A percentile compares a stretch with the other conserved stretches of the same genome.
phyloP scores from a whole-genome alignment of 306 rosid genomes.

The Carpinus fangiana region DNA sequence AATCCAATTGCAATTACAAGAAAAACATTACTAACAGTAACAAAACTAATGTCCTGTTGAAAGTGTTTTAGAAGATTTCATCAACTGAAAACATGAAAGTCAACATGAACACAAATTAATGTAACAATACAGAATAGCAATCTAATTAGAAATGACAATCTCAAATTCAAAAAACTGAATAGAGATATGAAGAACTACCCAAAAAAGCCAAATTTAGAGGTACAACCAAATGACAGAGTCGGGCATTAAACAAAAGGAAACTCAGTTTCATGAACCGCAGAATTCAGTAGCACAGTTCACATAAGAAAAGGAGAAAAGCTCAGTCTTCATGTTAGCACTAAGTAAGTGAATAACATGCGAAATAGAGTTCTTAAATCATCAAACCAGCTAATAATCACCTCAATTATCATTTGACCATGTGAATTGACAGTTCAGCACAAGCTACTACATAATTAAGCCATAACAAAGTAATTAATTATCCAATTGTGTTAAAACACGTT shows the following conservation, averaged over 20 bases:
- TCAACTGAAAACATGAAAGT: background rate
- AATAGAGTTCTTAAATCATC: background rate
- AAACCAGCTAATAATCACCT: constrained; percentile 10
- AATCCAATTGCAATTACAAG: background rate
- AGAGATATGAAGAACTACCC: background rate
- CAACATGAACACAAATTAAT: background rate
- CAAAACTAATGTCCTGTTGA: background rate
- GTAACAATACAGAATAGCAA: background rate
- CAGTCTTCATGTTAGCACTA: background rate
- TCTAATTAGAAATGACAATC: background rate
- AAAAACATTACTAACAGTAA: background rate
- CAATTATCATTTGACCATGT: background rate
- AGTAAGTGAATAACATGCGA: background rate
- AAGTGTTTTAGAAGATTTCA: background rate
- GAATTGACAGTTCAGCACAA: background rate
- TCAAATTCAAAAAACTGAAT: constrained; percentile 7
- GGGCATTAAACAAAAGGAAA: background rate
- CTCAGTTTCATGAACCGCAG: background rate
- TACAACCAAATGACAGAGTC: background rate
- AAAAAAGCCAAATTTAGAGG: background rate
- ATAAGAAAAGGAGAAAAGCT: background rate
- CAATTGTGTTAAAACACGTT: background rate
- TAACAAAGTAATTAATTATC: background rate
- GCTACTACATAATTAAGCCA: background rate
- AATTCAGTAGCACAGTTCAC: background rate